phyloP scores from a whole-genome alignment of 805 yeast genomes.

The Yarrowia alimentaria region DNA sequence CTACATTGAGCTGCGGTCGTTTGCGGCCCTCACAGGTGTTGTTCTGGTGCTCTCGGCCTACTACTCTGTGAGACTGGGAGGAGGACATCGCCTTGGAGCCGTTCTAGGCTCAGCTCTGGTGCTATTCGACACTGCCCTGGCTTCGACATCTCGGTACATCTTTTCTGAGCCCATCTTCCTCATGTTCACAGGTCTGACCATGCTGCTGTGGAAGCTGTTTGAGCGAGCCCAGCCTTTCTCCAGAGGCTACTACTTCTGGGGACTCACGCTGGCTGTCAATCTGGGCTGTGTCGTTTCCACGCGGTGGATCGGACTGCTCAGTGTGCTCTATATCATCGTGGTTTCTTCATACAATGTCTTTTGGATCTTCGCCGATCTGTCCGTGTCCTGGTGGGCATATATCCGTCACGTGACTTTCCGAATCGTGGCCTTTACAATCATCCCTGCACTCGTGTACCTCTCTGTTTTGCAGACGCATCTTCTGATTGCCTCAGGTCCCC shows the following conservation, averaged over 20 bases:
- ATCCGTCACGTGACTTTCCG: slow-evolving; percentile 42
- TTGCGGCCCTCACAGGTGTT: slow-evolving; percentile 49
- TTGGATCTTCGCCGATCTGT: slow-evolving; percentile 57
- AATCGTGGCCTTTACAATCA: slow-evolving; percentile 40
- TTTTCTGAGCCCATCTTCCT: slow-evolving; percentile 38
- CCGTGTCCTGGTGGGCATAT: slow-evolving; percentile 38
- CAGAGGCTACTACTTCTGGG: slow-evolving; percentile 46
- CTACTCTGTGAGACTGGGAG: slow-evolving; percentile 47
- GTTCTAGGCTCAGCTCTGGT: slow-evolving; percentile 47
- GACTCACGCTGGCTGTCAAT: slow-evolving; percentile 42
- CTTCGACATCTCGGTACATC: slow-evolving; percentile 48
- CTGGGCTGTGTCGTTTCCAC: slow-evolving; percentile 51
- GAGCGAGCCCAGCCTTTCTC: slow-evolving; percentile 43
- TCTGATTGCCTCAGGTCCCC: slow-evolving; percentile 37
- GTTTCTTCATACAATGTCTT: slow-evolving; percentile 49
- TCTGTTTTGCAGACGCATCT: slow-evolving; percentile 51
- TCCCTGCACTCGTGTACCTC: slow-evolving; percentile 54
- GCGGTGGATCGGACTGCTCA: slow-evolving; percentile 55
- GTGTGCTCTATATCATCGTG: slow-evolving; percentile 50
- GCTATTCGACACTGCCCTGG: slow-evolving; percentile 52
- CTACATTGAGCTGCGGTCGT: slow-evolving; percentile 46
- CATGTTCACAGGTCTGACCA: slow-evolving; percentile 38
- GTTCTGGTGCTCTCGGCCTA: slow-evolving; percentile 47
- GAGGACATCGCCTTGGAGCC: slow-evolving; percentile 47
- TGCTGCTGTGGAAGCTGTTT: slow-evolving; percentile 46